Percentiles rank a stretch among this genome's conserved stretches.
Conservation (phyloP, 2,329 filamentous ascomycete genomes). For the Thielaviopsis euricoi region DNA sequence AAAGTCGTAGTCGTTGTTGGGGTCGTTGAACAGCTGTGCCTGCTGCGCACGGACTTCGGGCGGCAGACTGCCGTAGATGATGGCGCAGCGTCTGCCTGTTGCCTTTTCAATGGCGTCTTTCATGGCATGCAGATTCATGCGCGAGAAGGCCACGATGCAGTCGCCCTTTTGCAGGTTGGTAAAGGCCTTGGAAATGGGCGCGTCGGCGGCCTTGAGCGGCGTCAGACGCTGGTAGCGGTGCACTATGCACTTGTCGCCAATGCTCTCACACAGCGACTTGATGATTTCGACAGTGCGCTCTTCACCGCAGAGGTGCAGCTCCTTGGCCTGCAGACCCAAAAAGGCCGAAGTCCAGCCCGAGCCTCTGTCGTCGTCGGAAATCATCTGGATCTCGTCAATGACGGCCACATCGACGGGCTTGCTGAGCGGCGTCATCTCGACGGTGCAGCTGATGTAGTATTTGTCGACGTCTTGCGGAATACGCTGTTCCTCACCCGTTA, state of each 20-base stretch:
- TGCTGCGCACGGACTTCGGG: conserved; percentile 88
- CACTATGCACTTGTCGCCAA: conserved; percentile 68
- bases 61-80: conserved; percentile 82
- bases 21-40: conserved; percentile 85
- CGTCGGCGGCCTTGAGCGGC: conserved; percentile 48
- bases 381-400: conserved; percentile 98
- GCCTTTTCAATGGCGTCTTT: conserved; percentile 59
- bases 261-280: conserved; percentile 55
- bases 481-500: conserved; percentile 84
- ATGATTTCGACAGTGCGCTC: conserved; percentile 67
- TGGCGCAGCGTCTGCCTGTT: conserved; percentile 69
- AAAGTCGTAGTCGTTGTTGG: conserved; percentile 87
- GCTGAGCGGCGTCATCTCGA: conserved; percentile 62
- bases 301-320: conserved; percentile 89
- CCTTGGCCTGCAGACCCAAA: conserved; percentile 69
- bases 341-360: conserved; percentile 92
- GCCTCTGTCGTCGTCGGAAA: conserved; percentile 61
- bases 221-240: conserved; percentile 75
- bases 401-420: conserved; percentile 67
- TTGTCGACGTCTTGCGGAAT: conserved; percentile 41
- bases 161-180: conserved; percentile 68
- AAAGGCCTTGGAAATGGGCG: conserved; percentile 48
- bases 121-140: conserved; percentile 63
- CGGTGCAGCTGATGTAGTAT: conserved; percentile 69
- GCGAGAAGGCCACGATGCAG: conserved; percentile 74